These are phyloP conservation scores for Phylloporus sp. DNA, from an alignment of 768 basidiomycete genomes.

Conservation along the genomic window DNA sequence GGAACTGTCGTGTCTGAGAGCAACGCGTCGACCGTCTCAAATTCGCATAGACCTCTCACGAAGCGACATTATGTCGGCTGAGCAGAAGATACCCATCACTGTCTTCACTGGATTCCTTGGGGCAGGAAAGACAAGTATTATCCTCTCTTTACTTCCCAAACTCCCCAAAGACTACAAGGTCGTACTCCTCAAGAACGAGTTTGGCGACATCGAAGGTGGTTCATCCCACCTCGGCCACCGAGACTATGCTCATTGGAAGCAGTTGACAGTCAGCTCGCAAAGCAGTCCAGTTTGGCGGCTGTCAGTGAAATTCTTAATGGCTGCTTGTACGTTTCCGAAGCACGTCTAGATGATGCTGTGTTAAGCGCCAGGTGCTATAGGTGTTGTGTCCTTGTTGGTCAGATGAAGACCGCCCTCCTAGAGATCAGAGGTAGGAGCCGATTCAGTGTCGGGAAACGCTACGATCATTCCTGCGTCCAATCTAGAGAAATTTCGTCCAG, in stretches of 20 bases:
- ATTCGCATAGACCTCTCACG: background rate
- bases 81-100: slow-evolving; percentile 57
- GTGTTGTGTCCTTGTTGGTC: slow-evolving; percentile 92
- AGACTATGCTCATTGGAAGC: slow-evolving; percentile 4
- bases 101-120: slow-evolving; percentile 95
- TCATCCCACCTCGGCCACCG: background rate
- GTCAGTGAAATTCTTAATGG: slow-evolving; percentile 95
- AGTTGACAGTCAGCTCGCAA: slow-evolving; percentile 91
- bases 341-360: background rate
- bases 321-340: slow-evolving; percentile 63
- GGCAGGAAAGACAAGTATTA: slow-evolving; percentile 76
- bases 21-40: too few relatives aligned
- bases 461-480: background rate
- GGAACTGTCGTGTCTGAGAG: background rate
- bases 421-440: slow-evolving; percentile 72
- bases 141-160: slow-evolving; percentile 77
- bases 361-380: slow-evolving; percentile 33
- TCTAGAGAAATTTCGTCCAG: slow-evolving; percentile 76
- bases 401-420: slow-evolving; percentile 86
- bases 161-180: slow-evolving; percentile 85
- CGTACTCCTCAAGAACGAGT: slow-evolving; percentile 93
- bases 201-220: slow-evolving; percentile 86
- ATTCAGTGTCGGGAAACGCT: background rate
- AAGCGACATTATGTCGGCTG: slow-evolving; percentile 8
- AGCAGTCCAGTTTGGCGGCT: slow-evolving; percentile 76